Conservation (phyloP, 2,329 filamentous ascomycete species). For the Fusarium compactum region DNA sequence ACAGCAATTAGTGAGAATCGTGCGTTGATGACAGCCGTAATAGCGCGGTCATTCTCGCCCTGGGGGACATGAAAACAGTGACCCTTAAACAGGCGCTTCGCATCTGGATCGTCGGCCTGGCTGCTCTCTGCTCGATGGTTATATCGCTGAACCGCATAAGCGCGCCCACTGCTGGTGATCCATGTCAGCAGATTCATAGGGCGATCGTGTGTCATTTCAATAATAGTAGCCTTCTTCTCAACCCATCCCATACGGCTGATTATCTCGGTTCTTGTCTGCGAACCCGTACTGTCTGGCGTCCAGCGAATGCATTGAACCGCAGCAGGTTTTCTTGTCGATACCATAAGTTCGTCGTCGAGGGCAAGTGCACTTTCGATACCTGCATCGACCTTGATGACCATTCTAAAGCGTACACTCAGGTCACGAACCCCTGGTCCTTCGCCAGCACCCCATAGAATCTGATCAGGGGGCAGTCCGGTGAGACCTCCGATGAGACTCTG, state of each 20-base stretch:
- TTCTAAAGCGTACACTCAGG: constrained; percentile 90
- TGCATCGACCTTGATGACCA: constrained; percentile 98
- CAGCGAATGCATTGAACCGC: constrained; percentile 98
- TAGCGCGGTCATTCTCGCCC: constrained; percentile 69
- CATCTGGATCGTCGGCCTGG: constrained; percentile 60
- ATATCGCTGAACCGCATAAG: constrained; percentile 88
- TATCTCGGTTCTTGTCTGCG: constrained; percentile 91
- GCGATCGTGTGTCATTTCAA: constrained; percentile 91
- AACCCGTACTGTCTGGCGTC: constrained; percentile 84
- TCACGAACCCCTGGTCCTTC: constrained; percentile 87
- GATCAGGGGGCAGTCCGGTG: constrained; percentile 66
- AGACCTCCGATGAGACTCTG: constrained; percentile 72
- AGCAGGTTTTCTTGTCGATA: constrained; percentile 90
- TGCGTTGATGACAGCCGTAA: constrained; percentile 88
- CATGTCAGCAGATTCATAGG: constrained; percentile 97
- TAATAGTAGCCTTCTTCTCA: constrained; percentile 79
- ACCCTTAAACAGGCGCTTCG: constrained; percentile 83
- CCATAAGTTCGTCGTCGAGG: constrained; percentile 90
- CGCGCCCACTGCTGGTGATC: constrained; percentile 88
- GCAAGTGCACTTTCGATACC: constrained; percentile 90
- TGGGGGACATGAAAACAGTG: constrained; percentile 88
- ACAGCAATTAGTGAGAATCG: constrained; percentile 94
- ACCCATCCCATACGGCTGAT: constrained; percentile 89
- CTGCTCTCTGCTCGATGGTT: constrained; percentile 54
- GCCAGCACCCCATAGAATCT: constrained; percentile 79